phyloP scores from a whole-genome alignment of 2,329 filamentous ascomycete species.

The Apiospora marii region DNA sequence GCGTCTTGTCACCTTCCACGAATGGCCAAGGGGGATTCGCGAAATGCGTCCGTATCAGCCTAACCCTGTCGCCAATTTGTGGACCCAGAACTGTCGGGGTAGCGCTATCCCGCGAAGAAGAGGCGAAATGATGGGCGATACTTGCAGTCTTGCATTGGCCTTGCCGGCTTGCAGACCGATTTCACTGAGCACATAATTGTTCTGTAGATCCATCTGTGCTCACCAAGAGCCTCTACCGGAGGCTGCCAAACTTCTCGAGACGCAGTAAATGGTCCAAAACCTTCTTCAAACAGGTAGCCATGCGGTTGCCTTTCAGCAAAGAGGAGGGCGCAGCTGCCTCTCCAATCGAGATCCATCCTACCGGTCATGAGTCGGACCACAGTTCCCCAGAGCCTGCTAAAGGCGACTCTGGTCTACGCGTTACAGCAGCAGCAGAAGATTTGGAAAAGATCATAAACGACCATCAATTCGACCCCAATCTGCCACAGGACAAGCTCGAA shows the following conservation, averaged over 20 bases:
- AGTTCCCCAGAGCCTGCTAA: neutral
- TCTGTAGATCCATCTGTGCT: neutral
- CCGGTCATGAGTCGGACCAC: neutral
- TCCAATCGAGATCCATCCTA: neutral
- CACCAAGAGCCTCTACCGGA: neutral
- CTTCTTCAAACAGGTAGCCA: neutral
- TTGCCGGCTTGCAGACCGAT: neutral
- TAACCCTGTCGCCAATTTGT: neutral
- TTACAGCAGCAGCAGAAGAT: slow-evolving; percentile 36
- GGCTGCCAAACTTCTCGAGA: neutral
- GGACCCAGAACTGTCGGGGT: neutral
- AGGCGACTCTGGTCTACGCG: slow-evolving; percentile 26
- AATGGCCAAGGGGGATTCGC: slow-evolving; percentile 16
- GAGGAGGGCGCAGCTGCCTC: neutral
- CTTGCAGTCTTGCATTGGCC: neutral
- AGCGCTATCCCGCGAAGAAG: neutral
- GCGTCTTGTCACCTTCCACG: slow-evolving; percentile 4
- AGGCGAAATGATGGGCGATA: neutral
- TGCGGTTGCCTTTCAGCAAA: slow-evolving; percentile 4
- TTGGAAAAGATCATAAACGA: slow-evolving; percentile 42
- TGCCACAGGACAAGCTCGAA: slow-evolving; percentile 44
- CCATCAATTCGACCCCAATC: slow-evolving; percentile 46
- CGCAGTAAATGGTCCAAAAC: too few relatives aligned
- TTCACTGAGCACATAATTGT: neutral
- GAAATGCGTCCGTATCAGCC: neutral